Evolutionary conservation across 306 rosid species (phyloP), one percentile per base, ranked within the genome.

Genomic region (apple (Malus domestica)): DNA sequence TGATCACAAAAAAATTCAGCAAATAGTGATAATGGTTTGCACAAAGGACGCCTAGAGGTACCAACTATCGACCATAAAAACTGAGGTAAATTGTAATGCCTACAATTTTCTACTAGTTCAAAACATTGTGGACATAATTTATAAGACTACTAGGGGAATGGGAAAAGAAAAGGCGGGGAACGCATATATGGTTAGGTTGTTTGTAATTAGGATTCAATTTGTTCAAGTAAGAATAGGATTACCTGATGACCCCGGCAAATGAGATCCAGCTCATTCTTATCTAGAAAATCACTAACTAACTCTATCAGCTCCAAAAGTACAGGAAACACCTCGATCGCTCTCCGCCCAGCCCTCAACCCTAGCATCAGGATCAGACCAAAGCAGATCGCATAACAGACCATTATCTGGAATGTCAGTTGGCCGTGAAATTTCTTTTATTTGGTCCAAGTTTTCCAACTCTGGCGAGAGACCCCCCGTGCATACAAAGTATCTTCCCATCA

Each of bases 401-500:
- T 19, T 71, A 67, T 93, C 96, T 30, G 97, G 97, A 80, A 93
- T 78, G 23, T 90, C 97, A 3, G 90, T 83, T 12, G 97, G 96
- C 82, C 97, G 85, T 10, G 61, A 40, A 80, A 93, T 68, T 73
- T 83, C 86, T 78, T 62, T 86, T 74, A 93, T 93, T 83, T 88
- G 96, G 84, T 85, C 85, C 83, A 93, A 82, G 57, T 38, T 89
- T 57, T 93, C 30, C 75, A 93, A 76, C 54, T 93, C 97, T 1
- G 93, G 97, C 52, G 96, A 90, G 62, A 93, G 88, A 16, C n/a
- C 97, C 96, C 0, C 96, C 96, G 11, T 93, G 93, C 97, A 93
- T 89, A 76, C 97, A 93, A 11, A 93, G 87, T 80, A 90, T 93
- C 83, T 89, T 93, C 8, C 33, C 84, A 67, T 85, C 96, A 55